Evolutionary conservation across 1,139 yeast genomes (phyloP).

Genomic region (Groenewaldozyma auringiensis): DNA sequence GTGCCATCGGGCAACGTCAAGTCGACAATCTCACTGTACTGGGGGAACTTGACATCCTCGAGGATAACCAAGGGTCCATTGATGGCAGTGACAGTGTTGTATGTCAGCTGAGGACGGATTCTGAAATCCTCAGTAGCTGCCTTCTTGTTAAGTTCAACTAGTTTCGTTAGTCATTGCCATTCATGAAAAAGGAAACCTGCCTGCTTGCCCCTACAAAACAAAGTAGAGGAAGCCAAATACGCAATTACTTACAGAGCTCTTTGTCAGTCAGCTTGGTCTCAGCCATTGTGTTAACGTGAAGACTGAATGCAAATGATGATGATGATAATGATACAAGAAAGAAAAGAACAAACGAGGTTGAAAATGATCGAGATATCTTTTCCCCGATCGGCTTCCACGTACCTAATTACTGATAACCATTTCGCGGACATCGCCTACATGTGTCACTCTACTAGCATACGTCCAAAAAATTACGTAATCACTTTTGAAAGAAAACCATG

Average conservation of each 20-base stretch:
- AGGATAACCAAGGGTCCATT: constrained; percentile 96
- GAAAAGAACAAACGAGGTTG: neutral
- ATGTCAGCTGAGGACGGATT: constrained; percentile 80
- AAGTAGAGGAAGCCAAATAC: no score
- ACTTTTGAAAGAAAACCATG: no score
- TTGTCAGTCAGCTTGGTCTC: constrained; percentile 13
- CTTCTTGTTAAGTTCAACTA: constrained; percentile 71
- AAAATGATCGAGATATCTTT: no score
- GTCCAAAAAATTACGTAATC: no score
- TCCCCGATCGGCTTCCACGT: no score
- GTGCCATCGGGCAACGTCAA: constrained; percentile 94
- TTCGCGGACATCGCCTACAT: no score
- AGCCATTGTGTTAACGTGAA: constrained; percentile 13
- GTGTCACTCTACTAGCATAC: no score
- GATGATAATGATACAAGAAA: neutral
- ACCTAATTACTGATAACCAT: no score
- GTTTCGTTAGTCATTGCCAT: constrained; percentile 7
- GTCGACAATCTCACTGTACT: constrained; percentile 93
- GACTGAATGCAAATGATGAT: neutral
- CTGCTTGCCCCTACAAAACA: no score
- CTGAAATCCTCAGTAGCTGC: constrained; percentile 90
- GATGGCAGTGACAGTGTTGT: constrained; percentile 96
- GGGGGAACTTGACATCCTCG: constrained; percentile 94
- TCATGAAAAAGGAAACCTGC: no score
- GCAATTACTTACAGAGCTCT: constrained; percentile 18